A percentile compares a stretch with the other conserved stretches of the same genome.
These are phyloP conservation scores for Hymenoscyphus scutula DNA, from an alignment of 2,329 filamentous ascomycete species.

Conservation along the genomic window DNA sequence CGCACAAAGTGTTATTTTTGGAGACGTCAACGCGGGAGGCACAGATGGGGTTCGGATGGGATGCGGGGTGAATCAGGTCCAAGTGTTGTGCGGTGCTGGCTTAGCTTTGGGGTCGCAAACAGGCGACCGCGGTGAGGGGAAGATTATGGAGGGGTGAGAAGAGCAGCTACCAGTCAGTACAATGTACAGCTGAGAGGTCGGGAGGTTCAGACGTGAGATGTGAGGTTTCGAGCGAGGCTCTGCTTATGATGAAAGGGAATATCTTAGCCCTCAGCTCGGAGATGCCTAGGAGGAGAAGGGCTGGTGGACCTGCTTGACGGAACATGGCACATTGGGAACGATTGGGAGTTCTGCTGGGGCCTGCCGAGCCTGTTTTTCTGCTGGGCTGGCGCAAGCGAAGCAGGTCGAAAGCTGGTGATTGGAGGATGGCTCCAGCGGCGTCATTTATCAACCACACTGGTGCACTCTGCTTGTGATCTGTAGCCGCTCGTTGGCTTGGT, in stretches of 20 bases:
- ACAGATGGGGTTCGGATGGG: slow-evolving; percentile 22
- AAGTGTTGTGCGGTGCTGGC: background rate
- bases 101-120: slow-evolving; percentile 1
- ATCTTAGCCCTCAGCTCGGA: slow-evolving; percentile 22
- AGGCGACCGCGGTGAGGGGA: slow-evolving; percentile 1
- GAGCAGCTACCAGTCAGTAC: background rate
- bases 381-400: background rate
- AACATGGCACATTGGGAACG: background rate
- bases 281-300: slow-evolving; percentile 15
- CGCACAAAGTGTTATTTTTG: slow-evolving; percentile 34
- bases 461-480: background rate
- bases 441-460: background rate
- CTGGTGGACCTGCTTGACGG: slow-evolving; percentile 11
- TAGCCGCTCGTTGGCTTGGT: slow-evolving; percentile 2
- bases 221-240: slow-evolving; percentile 3
- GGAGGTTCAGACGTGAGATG: slow-evolving; percentile 20
- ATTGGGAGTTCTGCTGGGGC: slow-evolving; percentile 2
- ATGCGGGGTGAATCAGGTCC: slow-evolving; percentile 4
- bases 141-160: slow-evolving; percentile 2
- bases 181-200: slow-evolving; percentile 14
- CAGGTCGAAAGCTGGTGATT: slow-evolving; percentile 2
- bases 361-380: background rate
- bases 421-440: background rate
- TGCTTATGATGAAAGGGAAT: slow-evolving; percentile 11
- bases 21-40: slow-evolving; percentile 30